Percentiles rank a stretch among this genome's conserved stretches.
phyloP scores from a whole-genome alignment of 108 stramenopile species.

The Skeletonema costatum region DNA sequence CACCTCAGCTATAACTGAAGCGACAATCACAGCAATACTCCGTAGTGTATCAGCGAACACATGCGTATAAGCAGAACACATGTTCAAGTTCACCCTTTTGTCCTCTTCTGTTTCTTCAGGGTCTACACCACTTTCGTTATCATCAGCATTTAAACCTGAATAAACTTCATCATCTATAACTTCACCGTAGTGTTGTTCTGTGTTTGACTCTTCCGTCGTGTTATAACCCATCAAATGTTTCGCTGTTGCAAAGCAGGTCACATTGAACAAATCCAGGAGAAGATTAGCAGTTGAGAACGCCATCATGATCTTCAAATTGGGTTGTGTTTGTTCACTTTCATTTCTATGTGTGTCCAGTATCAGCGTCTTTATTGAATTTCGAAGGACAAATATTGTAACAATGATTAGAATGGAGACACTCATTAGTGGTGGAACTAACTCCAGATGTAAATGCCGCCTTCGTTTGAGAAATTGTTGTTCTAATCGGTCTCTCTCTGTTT shows the following conservation, averaged over 20 bases:
- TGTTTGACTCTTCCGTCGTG: conserved; percentile 11
- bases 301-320: conserved; percentile 64
- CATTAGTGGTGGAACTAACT: conserved; percentile 73
- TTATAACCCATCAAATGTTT: conserved; percentile 59
- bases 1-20: conserved; percentile 52
- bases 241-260: conserved; percentile 69
- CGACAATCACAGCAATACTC: conserved; percentile 67
- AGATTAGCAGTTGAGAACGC: conserved; percentile 60
- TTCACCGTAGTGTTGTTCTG: conserved; percentile 5
- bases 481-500: conserved; percentile 18
- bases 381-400: conserved; percentile 45
- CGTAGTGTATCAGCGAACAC: conserved; percentile 82
- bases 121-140: not conserved
- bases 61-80: conserved; percentile 85
- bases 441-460: conserved; percentile 53
- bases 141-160: conserved; percentile 15
- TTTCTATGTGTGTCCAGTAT: conserved; percentile 22
- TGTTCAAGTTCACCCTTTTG: conserved; percentile 64
- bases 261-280: conserved; percentile 71
- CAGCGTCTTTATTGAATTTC: conserved; percentile 28
- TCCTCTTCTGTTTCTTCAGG: conserved; percentile 30
- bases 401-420: conserved; percentile 57
- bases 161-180: conserved; percentile 22
- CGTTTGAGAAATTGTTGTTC: conserved; percentile 38
- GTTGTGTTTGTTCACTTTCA: conserved; percentile 38